A percentile compares a stretch with the other conserved stretches of the same genome.
phyloP scores from a whole-genome alignment of 257 asterid species.

The Gardenia jasminoides region DNA sequence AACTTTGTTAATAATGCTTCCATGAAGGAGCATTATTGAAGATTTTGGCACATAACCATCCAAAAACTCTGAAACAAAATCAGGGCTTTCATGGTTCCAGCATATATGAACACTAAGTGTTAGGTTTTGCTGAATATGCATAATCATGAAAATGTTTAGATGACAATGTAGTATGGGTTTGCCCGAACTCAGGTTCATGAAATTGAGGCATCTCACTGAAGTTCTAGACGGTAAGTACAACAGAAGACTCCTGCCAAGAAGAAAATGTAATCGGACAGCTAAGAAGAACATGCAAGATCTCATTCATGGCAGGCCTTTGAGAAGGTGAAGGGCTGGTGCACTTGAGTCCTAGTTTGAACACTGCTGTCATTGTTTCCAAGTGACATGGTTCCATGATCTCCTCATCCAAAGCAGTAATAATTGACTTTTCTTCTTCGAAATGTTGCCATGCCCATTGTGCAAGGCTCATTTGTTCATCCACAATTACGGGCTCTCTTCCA shows the following conservation, averaged over 20 bases:
- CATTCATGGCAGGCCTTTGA: conserved; percentile 73
- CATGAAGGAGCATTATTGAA: too few species aligned
- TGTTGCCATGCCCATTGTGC: conserved; percentile 83
- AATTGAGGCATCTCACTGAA: not conserved
- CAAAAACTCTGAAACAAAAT: too few species aligned
- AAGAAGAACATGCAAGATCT: conserved; percentile 53
- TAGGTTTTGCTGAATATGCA: too few species aligned
- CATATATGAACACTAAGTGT: too few species aligned
- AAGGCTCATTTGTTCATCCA: conserved; percentile 60
- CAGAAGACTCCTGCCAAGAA: not conserved
- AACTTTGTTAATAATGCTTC: too few species aligned
- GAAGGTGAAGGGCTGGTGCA: conserved; percentile 62
- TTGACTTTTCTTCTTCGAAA: conserved; percentile 41
- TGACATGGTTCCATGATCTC: conserved; percentile 42
- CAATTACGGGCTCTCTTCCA: conserved; percentile 46
- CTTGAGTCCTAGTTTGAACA: conserved; percentile 63
- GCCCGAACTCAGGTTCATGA: too few species aligned
- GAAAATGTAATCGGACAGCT: conserved; percentile 7
- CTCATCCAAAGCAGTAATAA: conserved; percentile 39
- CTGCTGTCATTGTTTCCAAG: conserved; percentile 48
- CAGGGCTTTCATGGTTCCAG: too few species aligned
- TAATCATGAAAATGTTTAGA: too few species aligned
- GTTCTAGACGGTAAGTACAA: not conserved
- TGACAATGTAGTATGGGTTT: too few species aligned
- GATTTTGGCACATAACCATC: too few species aligned